Base-by-base conservation (phyloP, 2,329 filamentous ascomycete species). In the Fusarium torreyae region DNA sequence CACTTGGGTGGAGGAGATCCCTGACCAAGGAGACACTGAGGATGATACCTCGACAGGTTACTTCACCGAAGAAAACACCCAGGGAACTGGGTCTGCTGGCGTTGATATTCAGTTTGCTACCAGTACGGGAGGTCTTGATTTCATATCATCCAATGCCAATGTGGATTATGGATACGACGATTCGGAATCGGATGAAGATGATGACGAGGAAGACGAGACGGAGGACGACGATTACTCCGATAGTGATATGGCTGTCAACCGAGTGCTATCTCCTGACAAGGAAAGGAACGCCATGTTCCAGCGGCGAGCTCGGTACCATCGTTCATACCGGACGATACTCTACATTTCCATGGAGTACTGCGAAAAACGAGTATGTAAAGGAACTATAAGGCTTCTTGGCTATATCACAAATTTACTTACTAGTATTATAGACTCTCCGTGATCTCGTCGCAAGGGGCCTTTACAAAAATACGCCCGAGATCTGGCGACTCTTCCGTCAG, bases 341-440 rank as follows among this genome's bases (percentile, higher is more conserved):
- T 99, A 98, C 77, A 98, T 99, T 57, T 96, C 97, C 64, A 99
- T 99, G 96, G 96, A 99, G 77, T 97, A 98, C 72, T 99, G 96
- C 76, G 95, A 98, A 77, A 96, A 95, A 76, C 89, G 92, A 70
- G 89, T 91, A 81, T 78, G 86, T 81, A 5, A 18, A 6, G 9
- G 8, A 15, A 11, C 17, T 22, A 5, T n/a, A 24, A 6, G 10
- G 13, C 5, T 34, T 20, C 13, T 13, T 18, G 22, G 10, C 2
- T 8, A 14, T 14, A 3, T 2, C 15, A 31, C 5, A 15, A 15
- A 20, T 20, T 44, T 62, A n/a, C 64, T 69, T 7, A 69, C 66
- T 51, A 11, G 69, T 44, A 20, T 9, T 15, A 3, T 22, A 81
- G 87, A 98, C 96, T 0, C 86, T 99, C 33, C 91, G 94, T 20